phyloP scores from a whole-genome alignment of 2,329 filamentous ascomycete genomes.

The Neonectria sp. region DNA sequence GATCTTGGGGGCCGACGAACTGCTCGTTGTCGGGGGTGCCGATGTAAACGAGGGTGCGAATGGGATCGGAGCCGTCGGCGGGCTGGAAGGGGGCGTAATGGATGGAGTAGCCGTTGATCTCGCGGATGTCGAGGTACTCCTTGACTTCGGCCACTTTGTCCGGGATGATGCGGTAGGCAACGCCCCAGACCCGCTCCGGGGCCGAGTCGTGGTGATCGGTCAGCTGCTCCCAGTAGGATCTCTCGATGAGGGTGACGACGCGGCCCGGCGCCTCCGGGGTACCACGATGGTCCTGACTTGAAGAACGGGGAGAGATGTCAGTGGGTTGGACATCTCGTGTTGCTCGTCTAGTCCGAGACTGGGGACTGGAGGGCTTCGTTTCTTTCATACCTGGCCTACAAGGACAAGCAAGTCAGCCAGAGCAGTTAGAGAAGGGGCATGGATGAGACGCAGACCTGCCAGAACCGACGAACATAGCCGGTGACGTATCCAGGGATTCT shows the following conservation, averaged over 20 bases:
- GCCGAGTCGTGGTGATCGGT: conserved; percentile 76
- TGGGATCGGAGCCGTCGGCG: conserved; percentile 56
- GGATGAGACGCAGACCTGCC: conserved; percentile 80
- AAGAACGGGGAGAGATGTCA: conserved; percentile 25
- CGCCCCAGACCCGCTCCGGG: conserved; percentile 86
- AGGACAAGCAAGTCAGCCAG: conserved; percentile 23
- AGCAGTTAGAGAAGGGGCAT: conserved; percentile 7
- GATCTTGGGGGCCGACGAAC: conserved; percentile 88
- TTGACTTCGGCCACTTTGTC: conserved; percentile 84
- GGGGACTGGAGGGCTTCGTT: neutral
- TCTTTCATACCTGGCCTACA: conserved; percentile 53
- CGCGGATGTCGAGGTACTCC: conserved; percentile 92
- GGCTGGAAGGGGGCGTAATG: conserved; percentile 88
- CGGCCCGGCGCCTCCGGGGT: conserved; percentile 90
- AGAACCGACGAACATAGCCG: conserved; percentile 95
- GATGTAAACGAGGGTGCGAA: conserved; percentile 86
- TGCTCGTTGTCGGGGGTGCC: conserved; percentile 94
- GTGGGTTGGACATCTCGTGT: neutral
- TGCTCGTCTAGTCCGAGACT: neutral
- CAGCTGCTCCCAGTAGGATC: conserved; percentile 85
- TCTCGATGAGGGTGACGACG: conserved; percentile 93
- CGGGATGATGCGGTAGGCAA: conserved; percentile 87
- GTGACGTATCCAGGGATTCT: conserved; percentile 91
- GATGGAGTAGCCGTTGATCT: conserved; percentile 97
- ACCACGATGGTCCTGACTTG: conserved; percentile 93